A percentile compares a stretch with the other conserved stretches of the same genome.
phyloP scores from a whole-genome alignment of 2,329 filamentous ascomycete genomes.

The Coniochaeta ligniaria region DNA sequence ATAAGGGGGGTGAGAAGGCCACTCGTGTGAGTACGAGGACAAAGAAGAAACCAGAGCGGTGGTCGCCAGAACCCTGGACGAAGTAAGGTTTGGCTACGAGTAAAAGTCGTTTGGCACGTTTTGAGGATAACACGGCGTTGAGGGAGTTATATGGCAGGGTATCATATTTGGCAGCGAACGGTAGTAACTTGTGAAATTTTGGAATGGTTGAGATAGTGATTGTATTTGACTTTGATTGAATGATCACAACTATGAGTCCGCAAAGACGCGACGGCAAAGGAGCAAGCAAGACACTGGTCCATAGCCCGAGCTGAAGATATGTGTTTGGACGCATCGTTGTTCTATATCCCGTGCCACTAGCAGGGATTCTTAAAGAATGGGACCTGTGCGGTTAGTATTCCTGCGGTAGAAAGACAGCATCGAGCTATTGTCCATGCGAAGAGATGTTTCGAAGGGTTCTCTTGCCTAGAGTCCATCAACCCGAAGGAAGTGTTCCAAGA shows the following conservation, averaged over 20 bases:
- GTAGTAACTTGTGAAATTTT: neutral
- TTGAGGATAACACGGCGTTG: neutral
- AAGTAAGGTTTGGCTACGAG: no score
- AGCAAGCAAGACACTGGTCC: neutral
- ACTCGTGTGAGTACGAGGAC: no score
- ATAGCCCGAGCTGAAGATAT: neutral
- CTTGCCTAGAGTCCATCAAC: constrained; percentile 31
- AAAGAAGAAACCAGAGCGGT: no score
- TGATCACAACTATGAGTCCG: no score
- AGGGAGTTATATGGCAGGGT: neutral
- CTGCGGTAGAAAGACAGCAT: neutral
- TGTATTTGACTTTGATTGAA: no score
- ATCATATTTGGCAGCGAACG: neutral
- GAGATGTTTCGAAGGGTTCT: constrained; percentile 30
- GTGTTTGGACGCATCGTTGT: neutral
- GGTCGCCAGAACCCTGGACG: no score
- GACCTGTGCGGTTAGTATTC: neutral
- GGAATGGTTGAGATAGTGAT: neutral
- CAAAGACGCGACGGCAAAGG: no score
- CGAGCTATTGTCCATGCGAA: neutral
- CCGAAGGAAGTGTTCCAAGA: constrained; percentile 20
- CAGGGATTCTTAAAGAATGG: neutral
- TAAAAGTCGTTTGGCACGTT: no score
- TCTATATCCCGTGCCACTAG: neutral
- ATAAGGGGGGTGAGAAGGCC: no score